Evolutionary conservation across 129 eudicot species (phyloP), one percentile per base, ranked within the genome.

Genomic region (Chrysanthemum makinoi): DNA sequence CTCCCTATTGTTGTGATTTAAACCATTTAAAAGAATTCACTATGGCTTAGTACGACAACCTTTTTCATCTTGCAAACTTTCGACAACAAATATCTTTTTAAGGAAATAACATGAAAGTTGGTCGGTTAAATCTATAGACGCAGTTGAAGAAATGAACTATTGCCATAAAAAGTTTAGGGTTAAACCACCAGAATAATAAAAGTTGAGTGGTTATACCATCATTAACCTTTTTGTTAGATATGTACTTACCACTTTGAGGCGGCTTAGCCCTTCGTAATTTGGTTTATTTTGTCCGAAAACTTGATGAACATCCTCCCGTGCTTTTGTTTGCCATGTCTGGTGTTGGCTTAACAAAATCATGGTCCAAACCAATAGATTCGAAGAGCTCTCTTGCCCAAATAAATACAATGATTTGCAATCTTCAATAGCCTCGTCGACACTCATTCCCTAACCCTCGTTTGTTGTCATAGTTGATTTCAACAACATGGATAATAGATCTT

Each of bases 391-490:
- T 74, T 90, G 96, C 18, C 96, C 94, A 0, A 91, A 86, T 19
- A 87, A 82, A 70, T 87, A 90, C 46, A 89, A 86, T 28, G 87
- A 65, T 74, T 89, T 89, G 82, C 94, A 89, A 65, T 89, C 96
- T 46, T 71, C 90, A 30, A 89, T 80, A 9, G 79, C 84, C 43
- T 87, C 96, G 2, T 79, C 85, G 5, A 59, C 72, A 18, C 74
- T 88, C 78, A 88, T 63, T 10, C 88, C 83, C 1, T 3, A 14
- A 24, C 55, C 30, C 44, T 80, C 72, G 0, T 80, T 80, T 65
- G 81, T 77, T 16, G 33, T 76, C n/a, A 10, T 48, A 57, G 85
- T 85, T 5, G 95, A 80, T 76, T 78, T 76, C 64, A 85, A 19
- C 63, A 88, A 62, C 35, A 88, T 50, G 4, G 83, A 59, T 68